Evolutionary conservation across 2,329 filamentous ascomycete genomes (phyloP), one percentile per base, ranked within the genome.

Genomic region (Claviceps sp.): DNA sequence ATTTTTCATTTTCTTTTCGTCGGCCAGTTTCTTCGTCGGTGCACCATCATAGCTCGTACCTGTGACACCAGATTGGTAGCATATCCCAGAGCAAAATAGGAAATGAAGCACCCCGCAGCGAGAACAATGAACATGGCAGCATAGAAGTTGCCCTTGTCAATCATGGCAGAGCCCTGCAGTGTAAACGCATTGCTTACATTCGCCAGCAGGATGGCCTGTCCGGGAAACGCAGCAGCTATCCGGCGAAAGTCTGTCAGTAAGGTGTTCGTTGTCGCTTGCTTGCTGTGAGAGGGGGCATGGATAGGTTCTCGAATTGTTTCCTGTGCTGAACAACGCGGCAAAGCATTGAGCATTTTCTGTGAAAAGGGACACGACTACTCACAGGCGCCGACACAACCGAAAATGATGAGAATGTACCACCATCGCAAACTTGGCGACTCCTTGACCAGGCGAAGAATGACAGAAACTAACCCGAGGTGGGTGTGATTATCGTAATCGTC

Each of bases 81-180:
- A 52, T 59, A 68, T 2, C 70, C 70, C 38, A 71, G 57, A 8
- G 57, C 46, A 46, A 68, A 68, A 57, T 78, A 79, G 9, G 67
- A 63, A 1, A 75, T 47, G 1, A 74, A 62, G n/a, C 67, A 65
- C 2, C 67, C 73, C 3, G 66, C 63, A 3, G 75, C 73, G 40
- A 76, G 57, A 1, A 77, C 66, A 45, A 77, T 71, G 55, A 79
- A 79, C 75, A 80, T 79, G 50, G 71, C 64, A 0, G 76, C 71
- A 62, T 69, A 78, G 57, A 78, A 79, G 58, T 80, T 70, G 8
- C 74, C 76, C 1, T 60, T 54, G 5, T 60, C 60, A n/a, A 37
- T 18, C 63, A 70, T 66, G 4, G 55, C 61, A 1, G 63, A 56
- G 2, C 63, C 62, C 5, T 59, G 57, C 2, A 67, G 53, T 2